Evolutionary conservation across 1,139 yeast genomes (phyloP).

Genomic region (Hyphopichia pseudoburtonii): DNA sequence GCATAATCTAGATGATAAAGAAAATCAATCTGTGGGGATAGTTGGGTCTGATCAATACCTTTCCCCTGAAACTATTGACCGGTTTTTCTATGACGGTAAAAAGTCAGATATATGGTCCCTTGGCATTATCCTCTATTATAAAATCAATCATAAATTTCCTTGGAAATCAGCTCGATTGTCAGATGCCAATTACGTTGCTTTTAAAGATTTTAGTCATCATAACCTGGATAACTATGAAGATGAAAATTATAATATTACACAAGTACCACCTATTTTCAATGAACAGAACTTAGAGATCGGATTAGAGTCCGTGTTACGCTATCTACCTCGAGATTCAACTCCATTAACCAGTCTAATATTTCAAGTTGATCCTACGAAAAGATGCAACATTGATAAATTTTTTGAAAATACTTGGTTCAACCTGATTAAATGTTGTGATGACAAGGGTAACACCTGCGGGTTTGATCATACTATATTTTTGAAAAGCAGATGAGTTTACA

Average conservation of each 20-base stretch:
- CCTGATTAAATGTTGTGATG: slow-evolving; percentile 11
- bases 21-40: slow-evolving; percentile 36
- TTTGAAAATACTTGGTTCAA: slow-evolving; percentile 16
- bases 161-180: slow-evolving; percentile 36
- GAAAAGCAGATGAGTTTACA: background rate
- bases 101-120: slow-evolving; percentile 51
- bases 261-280: slow-evolving; percentile 6
- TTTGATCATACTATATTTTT: slow-evolving; percentile 10
- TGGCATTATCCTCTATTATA: slow-evolving; percentile 41
- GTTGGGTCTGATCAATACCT: slow-evolving; percentile 48
- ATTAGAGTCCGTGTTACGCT: slow-evolving; percentile 7
- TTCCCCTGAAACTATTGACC: slow-evolving; percentile 48
- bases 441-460: slow-evolving; percentile 13
- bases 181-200: slow-evolving; percentile 16
- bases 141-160: slow-evolving; percentile 27
- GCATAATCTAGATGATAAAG: slow-evolving; percentile 10
- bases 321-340: slow-evolving; percentile 9
- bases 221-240: background rate
- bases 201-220: slow-evolving; percentile 1
- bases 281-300: slow-evolving; percentile 7
- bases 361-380: slow-evolving; percentile 14
- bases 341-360: slow-evolving; percentile 15
- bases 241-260: background rate
- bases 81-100: slow-evolving; percentile 39
- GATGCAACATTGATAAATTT: slow-evolving; percentile 15